Percentiles rank a stretch among this genome's conserved stretches.
These are phyloP conservation scores for Asterophora lycoperdoides DNA, from an alignment of 768 basidiomycete species.

Conservation along the genomic window DNA sequence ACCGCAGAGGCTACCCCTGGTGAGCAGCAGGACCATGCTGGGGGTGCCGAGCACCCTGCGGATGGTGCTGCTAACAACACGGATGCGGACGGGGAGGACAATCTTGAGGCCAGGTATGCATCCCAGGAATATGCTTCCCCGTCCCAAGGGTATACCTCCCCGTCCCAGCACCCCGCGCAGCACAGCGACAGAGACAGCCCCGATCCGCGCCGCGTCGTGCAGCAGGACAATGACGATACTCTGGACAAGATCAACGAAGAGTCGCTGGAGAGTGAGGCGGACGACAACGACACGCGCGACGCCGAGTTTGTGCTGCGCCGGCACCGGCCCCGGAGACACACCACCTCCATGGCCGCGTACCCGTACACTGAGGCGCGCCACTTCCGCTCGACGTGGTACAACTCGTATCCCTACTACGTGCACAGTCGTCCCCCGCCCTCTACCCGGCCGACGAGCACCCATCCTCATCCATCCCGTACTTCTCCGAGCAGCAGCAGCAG, in stretches of 20 bases:
- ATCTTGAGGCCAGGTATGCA: constrained; percentile 24
- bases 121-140: constrained; percentile 28
- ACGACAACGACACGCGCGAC: constrained; percentile 28
- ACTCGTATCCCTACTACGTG: constrained; percentile 14
- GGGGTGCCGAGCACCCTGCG: no score
- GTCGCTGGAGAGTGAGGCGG: constrained; percentile 29
- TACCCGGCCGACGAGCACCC: constrained; percentile 1
- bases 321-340: no score
- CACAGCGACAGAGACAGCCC: no score
- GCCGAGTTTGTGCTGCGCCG: constrained; percentile 28
- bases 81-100: constrained; percentile 25
- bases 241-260: constrained; percentile 19
- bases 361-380: constrained; percentile 15
- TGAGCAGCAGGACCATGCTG: no score
- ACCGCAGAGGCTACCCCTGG: neutral
- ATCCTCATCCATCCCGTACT: neutral
- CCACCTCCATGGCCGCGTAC: no score
- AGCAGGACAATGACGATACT: constrained; percentile 13
- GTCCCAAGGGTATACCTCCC: no score
- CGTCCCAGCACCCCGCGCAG: constrained; percentile 10
- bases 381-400: constrained; percentile 15
- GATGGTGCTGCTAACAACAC: constrained; percentile 18
- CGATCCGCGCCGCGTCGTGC: neutral
- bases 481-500: constrained; percentile 4
- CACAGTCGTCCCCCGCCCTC: constrained; percentile 4